Base-by-base conservation (phyloP, 345 rosid species). In the Sapria himalayana region DNA sequence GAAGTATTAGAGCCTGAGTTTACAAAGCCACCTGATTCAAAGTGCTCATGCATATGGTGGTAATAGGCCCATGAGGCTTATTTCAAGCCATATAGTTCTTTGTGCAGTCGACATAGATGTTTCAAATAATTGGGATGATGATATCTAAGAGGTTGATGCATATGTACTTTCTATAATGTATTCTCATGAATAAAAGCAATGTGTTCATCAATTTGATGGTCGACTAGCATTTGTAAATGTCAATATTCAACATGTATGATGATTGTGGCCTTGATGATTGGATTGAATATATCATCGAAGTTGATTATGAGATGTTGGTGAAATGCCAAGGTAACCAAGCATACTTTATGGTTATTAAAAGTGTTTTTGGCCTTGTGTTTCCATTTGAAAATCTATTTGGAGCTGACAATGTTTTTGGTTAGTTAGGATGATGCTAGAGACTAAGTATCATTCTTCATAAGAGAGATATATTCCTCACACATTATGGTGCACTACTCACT, bases 211-310 rank as follows among this genome's bases (percentile, higher is more conserved):
- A 41, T 3, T 41, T 41, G 33, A 4, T 15, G 9, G 10, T 15
- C 4, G 2, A 4, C 32, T 33, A 41, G 1, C 18, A 7, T 5
- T 41, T 22, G 4, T 29, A 41, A 1, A 41, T 19, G 2, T 5
- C 4, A 23, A 41, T 41, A 22, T 15, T 10, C 5, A 41, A 41
- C 17, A 5, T n/a, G 9, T 2, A 18, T 1, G 17, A 41, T 24
- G 1, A 19, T 41, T 18, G 32, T n/a, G 1, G 31, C 32, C 18
- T 41, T 41, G 17, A 41, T 22, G 0, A 23, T 3, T 12, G 32
- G 45, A 24, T 33, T 41, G 45, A 22, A 41, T 9, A 33, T 41
- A 4, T 41, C 32, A 9, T 41, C 8, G 11, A 10, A 41, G 15
- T 41, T 20, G 9, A 23, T 12, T 1, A 17, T 3, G 3, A 3